phyloP scores from a whole-genome alignment of 2,329 filamentous ascomycete species.

The Aureobasidium namibiae region DNA sequence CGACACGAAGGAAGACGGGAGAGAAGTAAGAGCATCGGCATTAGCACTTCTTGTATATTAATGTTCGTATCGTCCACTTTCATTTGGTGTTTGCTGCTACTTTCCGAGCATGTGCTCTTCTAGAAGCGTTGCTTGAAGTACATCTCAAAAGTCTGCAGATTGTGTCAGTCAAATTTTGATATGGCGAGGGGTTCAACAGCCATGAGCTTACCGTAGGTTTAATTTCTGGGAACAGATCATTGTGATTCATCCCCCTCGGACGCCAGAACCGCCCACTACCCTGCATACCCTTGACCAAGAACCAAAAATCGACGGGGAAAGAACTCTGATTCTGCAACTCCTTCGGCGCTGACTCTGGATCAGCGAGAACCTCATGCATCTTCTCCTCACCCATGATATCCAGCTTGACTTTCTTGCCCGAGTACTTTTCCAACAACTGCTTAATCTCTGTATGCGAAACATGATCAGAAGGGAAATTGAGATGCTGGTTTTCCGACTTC shows the following conservation, averaged over 20 bases:
- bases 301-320: slow-evolving; percentile 23
- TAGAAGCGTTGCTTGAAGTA: background rate
- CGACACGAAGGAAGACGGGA: too few relatives aligned
- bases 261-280: slow-evolving; percentile 19
- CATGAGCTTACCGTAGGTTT: background rate
- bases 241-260: slow-evolving; percentile 18
- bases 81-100: too few relatives aligned
- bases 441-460: slow-evolving; percentile 21
- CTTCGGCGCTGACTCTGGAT: slow-evolving; percentile 15
- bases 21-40: too few relatives aligned
- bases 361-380: slow-evolving; percentile 17
- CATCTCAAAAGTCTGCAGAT: background rate
- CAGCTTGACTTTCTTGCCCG: background rate
- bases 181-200: too few relatives aligned
- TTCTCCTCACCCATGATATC: slow-evolving; percentile 13
- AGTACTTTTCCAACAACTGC: background rate
- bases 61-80: too few relatives aligned
- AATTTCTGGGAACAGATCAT: slow-evolving; percentile 16
- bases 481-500: slow-evolving; percentile 18
- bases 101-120: too few relatives aligned
- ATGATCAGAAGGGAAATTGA: slow-evolving; percentile 22
- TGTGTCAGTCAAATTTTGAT: background rate
- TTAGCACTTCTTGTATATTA: too few relatives aligned
- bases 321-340: slow-evolving; percentile 15
- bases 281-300: slow-evolving; percentile 21